These are phyloP conservation scores for Aspergillus neoniger DNA, from an alignment of 2,329 filamentous ascomycete genomes.

Conservation along the genomic window DNA sequence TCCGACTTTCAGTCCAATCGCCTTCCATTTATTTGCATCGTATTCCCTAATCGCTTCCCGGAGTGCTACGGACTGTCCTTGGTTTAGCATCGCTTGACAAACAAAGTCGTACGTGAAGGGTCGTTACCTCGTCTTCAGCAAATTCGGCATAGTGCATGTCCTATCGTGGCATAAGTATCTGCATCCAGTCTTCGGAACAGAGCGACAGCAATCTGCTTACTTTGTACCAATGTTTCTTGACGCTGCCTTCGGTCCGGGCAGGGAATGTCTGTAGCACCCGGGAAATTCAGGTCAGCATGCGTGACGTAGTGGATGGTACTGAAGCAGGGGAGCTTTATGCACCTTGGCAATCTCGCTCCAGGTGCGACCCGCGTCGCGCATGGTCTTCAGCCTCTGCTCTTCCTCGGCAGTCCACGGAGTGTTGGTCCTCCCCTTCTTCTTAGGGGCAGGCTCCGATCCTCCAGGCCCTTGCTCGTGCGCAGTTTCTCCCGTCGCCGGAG, in stretches of 20 bases:
- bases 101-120: neutral
- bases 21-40: slow-evolving; percentile 98
- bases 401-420: slow-evolving; percentile 97
- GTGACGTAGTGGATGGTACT: slow-evolving; percentile 2
- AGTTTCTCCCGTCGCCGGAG: slow-evolving; percentile 33
- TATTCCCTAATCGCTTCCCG: slow-evolving; percentile 97
- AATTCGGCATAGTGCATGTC: slow-evolving; percentile 99
- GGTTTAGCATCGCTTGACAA: neutral
- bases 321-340: slow-evolving; percentile 25
- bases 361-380: slow-evolving; percentile 89
- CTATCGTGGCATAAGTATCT: slow-evolving; percentile 49
- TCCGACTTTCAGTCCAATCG: slow-evolving; percentile 92
- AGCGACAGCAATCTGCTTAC: slow-evolving; percentile 49
- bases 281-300: neutral
- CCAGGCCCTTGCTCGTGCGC: slow-evolving; percentile 27
- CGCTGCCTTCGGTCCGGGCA: slow-evolving; percentile 88
- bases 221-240: slow-evolving; percentile 99
- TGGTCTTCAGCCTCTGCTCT: slow-evolving; percentile 86
- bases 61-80: slow-evolving; percentile 53
- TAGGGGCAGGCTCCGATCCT: slow-evolving; percentile 36
- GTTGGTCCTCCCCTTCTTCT: slow-evolving; percentile 95
- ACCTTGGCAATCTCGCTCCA: slow-evolving; percentile 99
- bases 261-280: slow-evolving; percentile 72
- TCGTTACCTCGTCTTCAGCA: slow-evolving; percentile 84
- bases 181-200: slow-evolving; percentile 1